A percentile compares a stretch with the other conserved stretches of the same genome.
These are phyloP conservation scores for Tuber calosporum DNA, from an alignment of 495 filamentous ascomycete species.

Conservation along the genomic window DNA sequence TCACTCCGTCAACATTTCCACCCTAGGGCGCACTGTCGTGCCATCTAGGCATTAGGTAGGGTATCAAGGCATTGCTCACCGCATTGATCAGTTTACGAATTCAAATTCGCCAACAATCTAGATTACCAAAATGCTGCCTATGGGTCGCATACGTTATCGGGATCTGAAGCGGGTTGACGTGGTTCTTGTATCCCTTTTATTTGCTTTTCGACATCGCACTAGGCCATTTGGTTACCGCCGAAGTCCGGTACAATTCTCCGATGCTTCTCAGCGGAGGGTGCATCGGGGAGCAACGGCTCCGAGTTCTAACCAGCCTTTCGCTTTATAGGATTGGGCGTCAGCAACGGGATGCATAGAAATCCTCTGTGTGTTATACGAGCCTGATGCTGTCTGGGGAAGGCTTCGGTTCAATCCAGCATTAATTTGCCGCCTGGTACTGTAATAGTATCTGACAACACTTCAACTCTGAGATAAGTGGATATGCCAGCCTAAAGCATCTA, in stretches of 20 bases:
- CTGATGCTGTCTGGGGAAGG: neutral
- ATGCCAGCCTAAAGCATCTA: neutral
- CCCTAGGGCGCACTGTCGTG: neutral
- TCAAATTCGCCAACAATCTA: neutral
- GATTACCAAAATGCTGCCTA: neutral
- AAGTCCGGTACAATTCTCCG: neutral
- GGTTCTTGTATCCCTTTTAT: neutral
- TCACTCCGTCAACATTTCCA: neutral
- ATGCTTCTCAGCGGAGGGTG: neutral
- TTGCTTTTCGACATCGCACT: neutral
- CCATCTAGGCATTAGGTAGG: neutral
- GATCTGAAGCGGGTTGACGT: conserved; percentile 1
- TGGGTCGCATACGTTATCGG: neutral
- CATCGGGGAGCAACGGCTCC: neutral
- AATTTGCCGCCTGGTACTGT: neutral
- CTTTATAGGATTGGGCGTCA: conserved; percentile 1
- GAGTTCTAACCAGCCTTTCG: neutral
- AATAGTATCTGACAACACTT: neutral
- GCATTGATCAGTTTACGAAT: neutral
- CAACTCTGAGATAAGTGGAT: neutral
- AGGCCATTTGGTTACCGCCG: neutral
- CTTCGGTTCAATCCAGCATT: neutral
- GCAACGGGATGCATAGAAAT: neutral
- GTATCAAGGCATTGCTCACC: neutral
- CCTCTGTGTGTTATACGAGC: neutral